Evolutionary conservation across 768 basidiomycete genomes (phyloP).

Genomic region (Pisolithus sp.): DNA sequence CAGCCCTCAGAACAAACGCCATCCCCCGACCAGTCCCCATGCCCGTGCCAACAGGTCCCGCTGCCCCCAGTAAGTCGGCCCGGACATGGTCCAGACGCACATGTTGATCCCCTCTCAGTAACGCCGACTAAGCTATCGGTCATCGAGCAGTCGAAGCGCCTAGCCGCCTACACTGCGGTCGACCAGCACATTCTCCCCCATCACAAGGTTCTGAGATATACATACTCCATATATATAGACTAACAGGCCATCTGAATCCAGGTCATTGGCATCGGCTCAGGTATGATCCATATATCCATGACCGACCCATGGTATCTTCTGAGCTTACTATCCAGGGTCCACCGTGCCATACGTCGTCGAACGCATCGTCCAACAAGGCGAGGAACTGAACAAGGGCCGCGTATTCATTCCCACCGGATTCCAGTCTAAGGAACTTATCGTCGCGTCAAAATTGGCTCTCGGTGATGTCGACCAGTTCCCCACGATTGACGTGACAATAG

Average conservation of each 20-base stretch:
- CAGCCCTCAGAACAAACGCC: slow-evolving; percentile 8
- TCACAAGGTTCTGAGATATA: slow-evolving; percentile 60
- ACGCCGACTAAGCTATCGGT: slow-evolving; percentile 27
- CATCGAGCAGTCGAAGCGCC: slow-evolving; percentile 79
- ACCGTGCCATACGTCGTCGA: slow-evolving; percentile 98
- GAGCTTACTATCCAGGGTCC: slow-evolving; percentile 47
- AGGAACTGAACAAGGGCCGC: slow-evolving; percentile 65
- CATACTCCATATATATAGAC: not conserved
- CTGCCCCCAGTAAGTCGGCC: slow-evolving; percentile 6
- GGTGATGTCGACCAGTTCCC: slow-evolving; percentile 90
- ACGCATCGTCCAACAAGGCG: slow-evolving; percentile 80
- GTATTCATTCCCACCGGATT: slow-evolving; percentile 94
- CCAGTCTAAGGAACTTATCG: slow-evolving; percentile 94
- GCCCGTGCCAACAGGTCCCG: not conserved
- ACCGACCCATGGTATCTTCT: slow-evolving; percentile 1
- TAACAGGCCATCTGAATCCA: slow-evolving; percentile 20
- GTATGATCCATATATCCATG: slow-evolving; percentile 28
- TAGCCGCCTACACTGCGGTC: slow-evolving; percentile 93
- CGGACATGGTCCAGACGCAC: not conserved
- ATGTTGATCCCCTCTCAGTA: slow-evolving; percentile 3
- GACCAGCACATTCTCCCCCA: slow-evolving; percentile 79
- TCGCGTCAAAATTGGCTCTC: slow-evolving; percentile 64
- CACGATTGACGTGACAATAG: slow-evolving; percentile 90
- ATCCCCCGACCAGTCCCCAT: slow-evolving; percentile 8
- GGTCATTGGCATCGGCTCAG: slow-evolving; percentile 87